Conservation (phyloP, 148 eudicot genomes). For the Arbutus unedo region DNA sequence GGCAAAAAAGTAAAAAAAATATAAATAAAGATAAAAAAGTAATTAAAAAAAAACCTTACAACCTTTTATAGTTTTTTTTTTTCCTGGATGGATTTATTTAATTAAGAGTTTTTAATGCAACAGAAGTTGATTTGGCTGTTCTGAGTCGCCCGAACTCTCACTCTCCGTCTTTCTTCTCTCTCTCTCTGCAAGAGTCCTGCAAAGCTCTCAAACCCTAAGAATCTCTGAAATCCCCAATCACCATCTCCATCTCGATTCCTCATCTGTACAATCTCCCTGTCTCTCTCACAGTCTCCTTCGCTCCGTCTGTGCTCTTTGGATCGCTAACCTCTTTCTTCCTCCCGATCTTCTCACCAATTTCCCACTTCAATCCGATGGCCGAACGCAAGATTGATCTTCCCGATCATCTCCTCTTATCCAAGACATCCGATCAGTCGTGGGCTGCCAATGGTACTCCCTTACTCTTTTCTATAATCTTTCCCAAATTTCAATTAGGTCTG, state of each 20-base stretch:
- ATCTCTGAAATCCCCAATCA: slow-evolving; percentile 11
- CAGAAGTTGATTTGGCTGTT: no score
- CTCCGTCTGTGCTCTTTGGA: neutral
- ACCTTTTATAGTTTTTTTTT: no score
- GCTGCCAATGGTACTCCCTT: slow-evolving; percentile 26
- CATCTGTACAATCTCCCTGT: neutral
- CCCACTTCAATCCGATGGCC: slow-evolving; percentile 40
- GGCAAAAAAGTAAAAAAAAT: no score
- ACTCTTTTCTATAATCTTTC: neutral
- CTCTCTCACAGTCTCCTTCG: neutral
- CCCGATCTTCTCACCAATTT: slow-evolving; percentile 14
- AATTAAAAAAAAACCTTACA: no score
- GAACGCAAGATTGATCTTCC: slow-evolving; percentile 60
- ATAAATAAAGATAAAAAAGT: no score
- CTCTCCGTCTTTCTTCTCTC: neutral
- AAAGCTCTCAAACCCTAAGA: slow-evolving; percentile 16
- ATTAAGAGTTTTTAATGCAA: no score
- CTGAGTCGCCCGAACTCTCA: no score
- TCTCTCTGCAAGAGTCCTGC: slow-evolving; percentile 7
- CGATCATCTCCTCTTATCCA: slow-evolving; percentile 63
- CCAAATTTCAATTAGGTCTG: neutral
- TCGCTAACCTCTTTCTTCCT: neutral
- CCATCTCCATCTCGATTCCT: neutral
- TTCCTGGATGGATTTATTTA: no score
- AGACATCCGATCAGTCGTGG: slow-evolving; percentile 33